Evolutionary conservation across 2,329 filamentous ascomycete genomes (phyloP).

Genomic region (Alternaria tenuissima): DNA sequence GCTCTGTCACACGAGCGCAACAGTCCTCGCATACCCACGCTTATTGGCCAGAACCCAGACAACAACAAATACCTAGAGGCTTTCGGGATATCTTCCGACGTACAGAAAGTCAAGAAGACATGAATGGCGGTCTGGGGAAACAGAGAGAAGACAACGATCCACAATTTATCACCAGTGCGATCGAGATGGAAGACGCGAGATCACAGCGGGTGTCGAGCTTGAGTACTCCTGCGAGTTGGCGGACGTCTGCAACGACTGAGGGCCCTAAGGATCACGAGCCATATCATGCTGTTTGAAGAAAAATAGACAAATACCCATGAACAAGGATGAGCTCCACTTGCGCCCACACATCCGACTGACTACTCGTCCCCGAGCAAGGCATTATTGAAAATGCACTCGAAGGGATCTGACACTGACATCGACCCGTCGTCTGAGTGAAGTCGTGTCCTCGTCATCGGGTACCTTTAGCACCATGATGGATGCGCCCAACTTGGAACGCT

Average conservation of each 20-base stretch:
- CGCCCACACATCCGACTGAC: neutral
- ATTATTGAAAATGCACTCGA: neutral
- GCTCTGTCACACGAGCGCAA: slow-evolving; percentile 8
- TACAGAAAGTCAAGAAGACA: slow-evolving; percentile 35
- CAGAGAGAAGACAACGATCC: slow-evolving; percentile 23
- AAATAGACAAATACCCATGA: slow-evolving; percentile 8
- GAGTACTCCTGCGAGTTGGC: slow-evolving; percentile 23
- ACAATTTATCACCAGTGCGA: slow-evolving; percentile 37
- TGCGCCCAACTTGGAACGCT: slow-evolving; percentile 9
- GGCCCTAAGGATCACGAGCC: slow-evolving; percentile 20
- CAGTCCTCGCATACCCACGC: slow-evolving; percentile 10
- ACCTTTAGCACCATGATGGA: slow-evolving; percentile 36
- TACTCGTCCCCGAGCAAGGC: neutral
- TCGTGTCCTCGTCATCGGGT: slow-evolving; percentile 6
- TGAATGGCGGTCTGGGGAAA: slow-evolving; percentile 27
- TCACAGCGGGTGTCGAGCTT: slow-evolving; percentile 15
- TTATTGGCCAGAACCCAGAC: slow-evolving; percentile 22
- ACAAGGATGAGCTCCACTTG: slow-evolving; percentile 7
- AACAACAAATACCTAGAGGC: slow-evolving; percentile 19
- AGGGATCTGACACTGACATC: neutral
- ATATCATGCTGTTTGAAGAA: slow-evolving; percentile 18
- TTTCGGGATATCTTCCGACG: slow-evolving; percentile 24
- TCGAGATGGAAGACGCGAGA: slow-evolving; percentile 33
- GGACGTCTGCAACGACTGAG: slow-evolving; percentile 17
- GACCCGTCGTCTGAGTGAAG: neutral